Evolutionary conservation across 352 stramenopile species (phyloP).

Genomic region (Globisporangium nagaii): DNA sequence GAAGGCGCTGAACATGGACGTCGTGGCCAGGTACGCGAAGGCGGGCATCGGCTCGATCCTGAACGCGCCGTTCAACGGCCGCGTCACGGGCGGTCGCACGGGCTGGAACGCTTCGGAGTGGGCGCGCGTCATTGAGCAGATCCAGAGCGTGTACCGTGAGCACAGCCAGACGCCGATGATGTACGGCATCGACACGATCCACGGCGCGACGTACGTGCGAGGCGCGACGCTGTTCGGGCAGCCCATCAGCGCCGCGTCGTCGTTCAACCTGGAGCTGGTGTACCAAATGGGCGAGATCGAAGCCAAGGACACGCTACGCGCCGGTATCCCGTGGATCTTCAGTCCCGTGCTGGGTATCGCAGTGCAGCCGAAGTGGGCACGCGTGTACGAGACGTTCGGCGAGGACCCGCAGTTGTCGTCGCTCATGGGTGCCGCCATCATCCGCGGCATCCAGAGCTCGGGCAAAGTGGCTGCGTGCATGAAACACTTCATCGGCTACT

Average conservation of each 20-base stretch:
- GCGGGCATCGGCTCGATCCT: constrained; percentile 83
- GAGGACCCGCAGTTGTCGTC: constrained; percentile 83
- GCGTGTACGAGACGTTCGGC: constrained; percentile 93
- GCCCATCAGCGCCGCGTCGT: constrained; percentile 83
- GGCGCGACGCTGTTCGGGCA: constrained; percentile 82
- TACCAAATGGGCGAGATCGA: constrained; percentile 65
- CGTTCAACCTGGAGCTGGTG: constrained; percentile 83
- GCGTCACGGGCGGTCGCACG: constrained; percentile 33
- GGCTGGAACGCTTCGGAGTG: constrained; percentile 74
- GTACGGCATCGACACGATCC: constrained; percentile 88
- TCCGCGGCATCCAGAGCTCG: constrained; percentile 76
- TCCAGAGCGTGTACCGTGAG: constrained; percentile 66
- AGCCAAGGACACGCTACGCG: constrained; percentile 80
- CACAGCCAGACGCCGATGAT: constrained; percentile 64
- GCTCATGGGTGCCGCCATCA: constrained; percentile 60
- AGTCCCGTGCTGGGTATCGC: constrained; percentile 84
- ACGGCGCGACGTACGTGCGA: constrained; percentile 87
- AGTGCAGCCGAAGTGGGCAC: constrained; percentile 77
- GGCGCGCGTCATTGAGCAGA: constrained; percentile 47
- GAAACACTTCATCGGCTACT: constrained; percentile 89
- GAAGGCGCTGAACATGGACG: constrained; percentile 41
- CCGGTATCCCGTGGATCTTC: constrained; percentile 91
- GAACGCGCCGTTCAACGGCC: constrained; percentile 63
- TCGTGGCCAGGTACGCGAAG: constrained; percentile 58
- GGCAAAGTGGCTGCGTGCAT: constrained; percentile 73